Evolutionary conservation across 1,139 yeast species (phyloP), one percentile per base, ranked within the genome.

Genomic region (Debaryomyces udenii): DNA sequence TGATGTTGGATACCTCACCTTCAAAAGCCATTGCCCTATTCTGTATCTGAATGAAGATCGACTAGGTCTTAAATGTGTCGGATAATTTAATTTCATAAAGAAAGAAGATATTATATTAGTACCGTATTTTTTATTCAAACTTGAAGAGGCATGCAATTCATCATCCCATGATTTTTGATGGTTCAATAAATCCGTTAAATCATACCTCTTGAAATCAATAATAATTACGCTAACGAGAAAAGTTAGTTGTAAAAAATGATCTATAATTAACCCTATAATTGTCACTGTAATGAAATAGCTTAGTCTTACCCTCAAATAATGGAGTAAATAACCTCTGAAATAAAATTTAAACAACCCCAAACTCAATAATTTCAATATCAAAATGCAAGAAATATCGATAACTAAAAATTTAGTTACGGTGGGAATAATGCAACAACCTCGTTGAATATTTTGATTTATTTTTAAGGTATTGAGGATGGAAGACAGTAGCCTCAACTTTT

Each of bases 171-270:
- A 17, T 5, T 23, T 6, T 23, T 40, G 29, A 10, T 18, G 24
- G 13, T 38, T 38, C 15, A 78, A 52, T 27, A 81, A 57, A 45
- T 82, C 88, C 9, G 78, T 76, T 15, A 84, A 66, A 51, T 84
- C 90, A 30, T 76, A 60, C 41, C 89, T 70, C 34, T 81, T 75
- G 35, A 83, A 64, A 61, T 88, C 96, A 34, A 87, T 76, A 22
- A 83, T 73, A 13, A 86, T 62, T 0, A 85, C 78, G 0, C 90
- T 82, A 1, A 81, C 67, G 45, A 86, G 76, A 56, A 71, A 86
- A 0, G 91, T 78, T 38, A 80, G 54, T 49, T 83, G 89, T 35
- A 87, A 61, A 3, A 74, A 42, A 49, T 78, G 81, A 50, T 85
- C 89, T 30, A 83, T 58, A 1, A 77, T 28, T 22, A 85, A 53